Evolutionary conservation across 345 rosid genomes (phyloP).

Genomic region (Corchorus capsularis): DNA sequence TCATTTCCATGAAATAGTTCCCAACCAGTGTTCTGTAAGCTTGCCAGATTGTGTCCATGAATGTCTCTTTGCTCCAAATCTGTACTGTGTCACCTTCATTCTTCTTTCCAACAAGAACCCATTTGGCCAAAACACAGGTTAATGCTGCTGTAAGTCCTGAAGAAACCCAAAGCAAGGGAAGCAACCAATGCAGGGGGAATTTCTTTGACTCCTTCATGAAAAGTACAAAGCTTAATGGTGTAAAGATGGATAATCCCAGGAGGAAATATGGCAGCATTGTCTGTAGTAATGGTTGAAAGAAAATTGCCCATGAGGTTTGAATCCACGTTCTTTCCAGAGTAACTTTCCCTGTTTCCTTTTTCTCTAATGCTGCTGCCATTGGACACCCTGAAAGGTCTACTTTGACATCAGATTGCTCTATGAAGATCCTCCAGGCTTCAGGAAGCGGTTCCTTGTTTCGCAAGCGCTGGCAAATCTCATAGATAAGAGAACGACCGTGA

Average conservation of each 20-base stretch:
- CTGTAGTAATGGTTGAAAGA: constrained; percentile 61
- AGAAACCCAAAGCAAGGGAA: constrained; percentile 53
- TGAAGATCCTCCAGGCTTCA: constrained; percentile 58
- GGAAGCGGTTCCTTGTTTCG: constrained; percentile 64
- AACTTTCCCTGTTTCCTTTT: constrained; percentile 30
- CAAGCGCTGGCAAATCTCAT: constrained; percentile 63
- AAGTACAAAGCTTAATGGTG: constrained; percentile 40
- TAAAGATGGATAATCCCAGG: constrained; percentile 40
- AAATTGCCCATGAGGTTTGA: constrained; percentile 50
- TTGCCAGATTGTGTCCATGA: constrained; percentile 67
- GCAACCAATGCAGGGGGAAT: constrained; percentile 42
- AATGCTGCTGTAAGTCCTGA: constrained; percentile 48
- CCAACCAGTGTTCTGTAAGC: constrained; percentile 56
- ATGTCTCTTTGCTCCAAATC: constrained; percentile 53
- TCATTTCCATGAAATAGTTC: constrained; percentile 63
- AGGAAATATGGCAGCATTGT: constrained; percentile 56
- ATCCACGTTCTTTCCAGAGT: constrained; percentile 52
- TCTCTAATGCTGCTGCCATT: constrained; percentile 48
- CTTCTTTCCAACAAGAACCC: constrained; percentile 64
- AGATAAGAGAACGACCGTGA: constrained; percentile 66
- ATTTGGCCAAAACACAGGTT: constrained; percentile 49
- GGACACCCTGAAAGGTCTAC: constrained; percentile 70
- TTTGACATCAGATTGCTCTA: constrained; percentile 65
- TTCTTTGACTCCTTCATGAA: constrained; percentile 31
- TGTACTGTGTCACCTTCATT: constrained; percentile 45